phyloP scores from a whole-genome alignment of 805 yeast species.

The Zygotorulaspora florentina region DNA sequence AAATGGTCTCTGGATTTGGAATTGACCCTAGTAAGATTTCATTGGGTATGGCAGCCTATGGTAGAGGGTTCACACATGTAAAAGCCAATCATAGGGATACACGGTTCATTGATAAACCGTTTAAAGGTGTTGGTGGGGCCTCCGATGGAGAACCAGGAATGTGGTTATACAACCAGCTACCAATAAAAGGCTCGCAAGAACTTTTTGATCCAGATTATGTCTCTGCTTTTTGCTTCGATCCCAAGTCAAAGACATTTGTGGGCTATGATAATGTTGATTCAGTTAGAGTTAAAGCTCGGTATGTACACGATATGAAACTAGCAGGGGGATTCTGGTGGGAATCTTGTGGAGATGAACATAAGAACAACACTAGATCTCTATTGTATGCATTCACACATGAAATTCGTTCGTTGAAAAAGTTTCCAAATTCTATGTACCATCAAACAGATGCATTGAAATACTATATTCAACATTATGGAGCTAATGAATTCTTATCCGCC shows the following conservation, averaged over 20 bases:
- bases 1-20: conserved; percentile 39
- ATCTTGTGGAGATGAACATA: conserved; percentile 63
- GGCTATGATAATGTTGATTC: conserved; percentile 64
- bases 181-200: conserved; percentile 43
- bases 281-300: conserved; percentile 54
- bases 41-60: conserved; percentile 88
- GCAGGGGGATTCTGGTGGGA: conserved; percentile 98
- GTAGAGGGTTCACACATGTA: conserved; percentile 49
- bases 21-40: conserved; percentile 51
- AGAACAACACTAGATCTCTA: conserved; percentile 37
- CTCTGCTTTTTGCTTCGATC: conserved; percentile 51
- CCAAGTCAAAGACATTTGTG: conserved; percentile 39
- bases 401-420: conserved; percentile 17
- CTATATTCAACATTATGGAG: conserved; percentile 20
- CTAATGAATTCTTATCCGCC: conserved; percentile 18
- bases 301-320: conserved; percentile 43
- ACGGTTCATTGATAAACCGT: conserved; percentile 37
- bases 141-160: conserved; percentile 47
- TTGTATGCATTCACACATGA: conserved; percentile 42
- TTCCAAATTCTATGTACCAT: conserved; percentile 15
- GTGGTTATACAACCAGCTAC: conserved; percentile 55
- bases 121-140: conserved; percentile 42
- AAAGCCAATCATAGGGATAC: conserved; percentile 29
- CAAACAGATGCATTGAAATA: conserved; percentile 15
- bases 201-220: conserved; percentile 48